These are phyloP conservation scores for Aspergillus pseudoterreus DNA, from an alignment of 2,329 filamentous ascomycete species.

Conservation along the genomic window DNA sequence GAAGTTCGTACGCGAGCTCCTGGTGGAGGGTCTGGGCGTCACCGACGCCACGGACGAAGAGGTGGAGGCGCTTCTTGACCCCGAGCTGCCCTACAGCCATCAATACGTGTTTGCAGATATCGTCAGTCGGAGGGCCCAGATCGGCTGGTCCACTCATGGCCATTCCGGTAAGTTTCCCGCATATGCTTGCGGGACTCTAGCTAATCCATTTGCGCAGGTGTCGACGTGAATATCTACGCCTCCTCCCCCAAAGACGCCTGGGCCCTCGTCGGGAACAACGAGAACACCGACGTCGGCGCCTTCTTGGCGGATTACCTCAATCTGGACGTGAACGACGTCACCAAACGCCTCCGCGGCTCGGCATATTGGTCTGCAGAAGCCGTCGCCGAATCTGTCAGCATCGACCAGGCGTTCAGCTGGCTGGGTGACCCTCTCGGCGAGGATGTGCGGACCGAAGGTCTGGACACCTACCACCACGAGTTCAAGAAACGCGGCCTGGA, in stretches of 20 bases:
- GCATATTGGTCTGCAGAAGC: conserved; percentile 13
- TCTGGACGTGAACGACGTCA: conserved; percentile 75
- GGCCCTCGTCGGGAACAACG: conserved; percentile 75
- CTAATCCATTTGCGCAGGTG: conserved; percentile 47
- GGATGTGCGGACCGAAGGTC: conserved; percentile 34
- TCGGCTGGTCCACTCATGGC: conserved; percentile 92
- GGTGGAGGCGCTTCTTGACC: conserved; percentile 60
- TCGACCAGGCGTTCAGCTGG: conserved; percentile 31
- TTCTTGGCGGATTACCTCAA: conserved; percentile 77
- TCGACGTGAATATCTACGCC: conserved; percentile 95
- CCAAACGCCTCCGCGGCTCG: conserved; percentile 60
- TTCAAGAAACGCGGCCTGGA: conserved; percentile 34
- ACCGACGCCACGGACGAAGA: conserved; percentile 68
- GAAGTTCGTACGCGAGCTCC: conserved; percentile 65
- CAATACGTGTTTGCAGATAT: conserved; percentile 73
- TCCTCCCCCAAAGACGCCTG: conserved; percentile 63
- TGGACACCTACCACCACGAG: conserved; percentile 45
- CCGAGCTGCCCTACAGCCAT: conserved; percentile 51
- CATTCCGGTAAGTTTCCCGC: conserved; percentile 56
- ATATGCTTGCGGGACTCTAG: background rate
- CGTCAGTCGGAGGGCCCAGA: conserved; percentile 79
- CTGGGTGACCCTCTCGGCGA: conserved; percentile 38
- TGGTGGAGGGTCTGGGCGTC: conserved; percentile 72
- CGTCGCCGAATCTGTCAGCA: conserved; percentile 1
- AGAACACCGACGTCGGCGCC: conserved; percentile 87